Conservation (phyloP, 163 green algal species). For the Trebouxiophyceae sp. region DNA sequence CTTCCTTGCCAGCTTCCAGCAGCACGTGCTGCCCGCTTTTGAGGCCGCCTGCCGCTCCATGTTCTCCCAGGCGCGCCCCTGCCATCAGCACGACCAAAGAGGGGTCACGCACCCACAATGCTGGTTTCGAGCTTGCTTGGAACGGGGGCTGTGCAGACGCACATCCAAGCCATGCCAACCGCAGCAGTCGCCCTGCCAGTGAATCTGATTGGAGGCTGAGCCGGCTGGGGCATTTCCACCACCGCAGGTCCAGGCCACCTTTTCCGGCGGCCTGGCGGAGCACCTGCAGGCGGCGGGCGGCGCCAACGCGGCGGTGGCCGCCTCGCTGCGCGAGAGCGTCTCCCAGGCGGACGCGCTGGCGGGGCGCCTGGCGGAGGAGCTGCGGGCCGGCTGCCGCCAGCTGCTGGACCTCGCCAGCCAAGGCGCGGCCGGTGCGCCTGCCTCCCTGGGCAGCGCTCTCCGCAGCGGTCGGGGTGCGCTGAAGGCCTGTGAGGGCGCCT, state of each 20-base stretch:
- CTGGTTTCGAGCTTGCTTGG: too few relatives aligned
- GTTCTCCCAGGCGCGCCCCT: constrained; percentile 22
- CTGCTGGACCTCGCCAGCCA: constrained; percentile 14
- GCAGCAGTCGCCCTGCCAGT: too few relatives aligned
- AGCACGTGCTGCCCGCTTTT: constrained; percentile 60
- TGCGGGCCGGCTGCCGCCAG: constrained; percentile 10
- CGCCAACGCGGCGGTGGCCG: constrained; percentile 15
- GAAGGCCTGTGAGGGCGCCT: neutral
- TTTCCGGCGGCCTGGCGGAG: constrained; percentile 30
- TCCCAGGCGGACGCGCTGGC: constrained; percentile 5
- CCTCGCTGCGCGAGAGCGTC: constrained; percentile 24
- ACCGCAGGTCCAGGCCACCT: constrained; percentile 39
- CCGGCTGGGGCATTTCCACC: too few relatives aligned
- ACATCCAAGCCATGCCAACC: too few relatives aligned
- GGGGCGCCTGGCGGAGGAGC: constrained; percentile 3
- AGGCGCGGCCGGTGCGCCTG: constrained; percentile 3
- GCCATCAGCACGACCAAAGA: too few relatives aligned
- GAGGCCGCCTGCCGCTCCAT: constrained; percentile 45
- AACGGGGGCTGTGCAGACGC: too few relatives aligned
- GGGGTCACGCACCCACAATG: too few relatives aligned
- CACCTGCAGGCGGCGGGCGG: constrained; percentile 32
- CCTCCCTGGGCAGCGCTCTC: too few relatives aligned
- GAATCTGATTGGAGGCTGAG: too few relatives aligned
- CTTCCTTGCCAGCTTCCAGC: constrained; percentile 39
- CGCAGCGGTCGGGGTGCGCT: constrained; percentile 20